Percentiles rank a stretch among this genome's conserved stretches.
These are phyloP conservation scores for Ascoidea rubescens DNA, from an alignment of 805 yeast genomes.

Conservation along the genomic window DNA sequence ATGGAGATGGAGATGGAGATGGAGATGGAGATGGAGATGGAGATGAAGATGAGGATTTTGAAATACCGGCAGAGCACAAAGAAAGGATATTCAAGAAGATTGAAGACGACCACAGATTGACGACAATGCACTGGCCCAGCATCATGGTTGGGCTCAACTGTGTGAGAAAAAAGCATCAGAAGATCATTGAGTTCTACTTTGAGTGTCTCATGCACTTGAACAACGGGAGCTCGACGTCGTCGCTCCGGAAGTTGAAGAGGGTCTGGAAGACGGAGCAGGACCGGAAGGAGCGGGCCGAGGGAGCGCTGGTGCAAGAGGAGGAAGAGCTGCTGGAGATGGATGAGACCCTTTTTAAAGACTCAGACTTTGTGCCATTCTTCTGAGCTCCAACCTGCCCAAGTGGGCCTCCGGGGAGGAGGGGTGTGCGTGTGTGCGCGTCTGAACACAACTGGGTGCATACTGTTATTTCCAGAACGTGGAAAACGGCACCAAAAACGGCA, in stretches of 20 bases:
- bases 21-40: background rate
- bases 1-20: background rate
- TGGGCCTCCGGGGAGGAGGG: too few species aligned
- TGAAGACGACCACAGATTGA: background rate
- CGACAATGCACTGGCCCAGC: constrained; percentile 40
- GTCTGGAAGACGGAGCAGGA: constrained; percentile 18
- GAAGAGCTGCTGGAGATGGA: too few species aligned
- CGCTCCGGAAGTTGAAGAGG: constrained; percentile 16
- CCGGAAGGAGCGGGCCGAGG: too few species aligned
- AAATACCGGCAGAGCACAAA: background rate
- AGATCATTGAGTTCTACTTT: constrained; percentile 26
- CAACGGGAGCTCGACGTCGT: constrained; percentile 34
- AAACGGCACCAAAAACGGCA: too few species aligned
- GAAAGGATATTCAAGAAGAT: background rate
- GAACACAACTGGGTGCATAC: too few species aligned
- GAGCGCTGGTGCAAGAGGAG: too few species aligned
- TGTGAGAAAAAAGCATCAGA: constrained; percentile 20
- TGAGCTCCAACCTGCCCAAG: too few species aligned
- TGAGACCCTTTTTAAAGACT: background rate
- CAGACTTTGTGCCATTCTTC: background rate
- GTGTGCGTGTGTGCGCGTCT: too few species aligned
- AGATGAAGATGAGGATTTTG: background rate
- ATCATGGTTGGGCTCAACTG: constrained; percentile 34
- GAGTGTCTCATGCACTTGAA: constrained; percentile 25
- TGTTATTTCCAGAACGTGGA: too few species aligned